These are phyloP conservation scores for Penicillium fimorum DNA, from an alignment of 495 filamentous ascomycete genomes.

Conservation along the genomic window DNA sequence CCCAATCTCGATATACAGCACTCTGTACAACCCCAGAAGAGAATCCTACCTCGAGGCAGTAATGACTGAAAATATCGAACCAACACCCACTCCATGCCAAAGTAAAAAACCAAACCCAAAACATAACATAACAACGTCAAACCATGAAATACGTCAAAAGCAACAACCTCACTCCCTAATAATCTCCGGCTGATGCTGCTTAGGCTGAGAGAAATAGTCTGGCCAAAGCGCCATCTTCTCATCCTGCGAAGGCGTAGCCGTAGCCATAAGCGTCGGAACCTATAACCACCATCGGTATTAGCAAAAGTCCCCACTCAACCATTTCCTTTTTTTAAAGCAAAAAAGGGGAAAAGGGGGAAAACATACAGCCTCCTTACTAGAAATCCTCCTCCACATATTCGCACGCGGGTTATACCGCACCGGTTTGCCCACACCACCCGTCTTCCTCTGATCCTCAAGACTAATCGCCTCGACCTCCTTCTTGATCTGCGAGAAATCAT, in stretches of 20 bases:
- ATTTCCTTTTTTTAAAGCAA: too few species aligned
- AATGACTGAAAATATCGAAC: not conserved
- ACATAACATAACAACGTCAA: not conserved
- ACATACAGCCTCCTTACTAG: slow-evolving; percentile 54
- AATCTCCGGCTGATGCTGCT: slow-evolving; percentile 26
- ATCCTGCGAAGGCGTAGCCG: slow-evolving; percentile 53
- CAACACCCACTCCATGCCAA: slow-evolving; percentile 9
- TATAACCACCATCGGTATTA: slow-evolving; percentile 13
- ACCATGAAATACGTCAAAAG: not conserved
- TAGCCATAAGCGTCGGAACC: slow-evolving; percentile 56
- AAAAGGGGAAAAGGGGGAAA: not conserved
- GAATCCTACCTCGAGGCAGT: not conserved
- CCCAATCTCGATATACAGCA: not conserved
- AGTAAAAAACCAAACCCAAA: not conserved
- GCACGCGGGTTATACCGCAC: slow-evolving; percentile 67
- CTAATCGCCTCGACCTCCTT: slow-evolving; percentile 59
- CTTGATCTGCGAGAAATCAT: slow-evolving; percentile 69
- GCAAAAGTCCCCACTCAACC: not conserved
- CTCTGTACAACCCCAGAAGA: not conserved
- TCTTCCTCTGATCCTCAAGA: slow-evolving; percentile 62
- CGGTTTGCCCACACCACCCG: slow-evolving; percentile 60
- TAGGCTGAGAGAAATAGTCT: slow-evolving; percentile 52
- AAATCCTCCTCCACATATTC: slow-evolving; percentile 67
- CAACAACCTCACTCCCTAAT: slow-evolving; percentile 18
- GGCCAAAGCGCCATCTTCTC: slow-evolving; percentile 70